Percentiles rank a stretch among this genome's conserved stretches.
Evolutionary conservation across 73 alveolate species (phyloP).

Genomic region (Effrenium voratum): DNA sequence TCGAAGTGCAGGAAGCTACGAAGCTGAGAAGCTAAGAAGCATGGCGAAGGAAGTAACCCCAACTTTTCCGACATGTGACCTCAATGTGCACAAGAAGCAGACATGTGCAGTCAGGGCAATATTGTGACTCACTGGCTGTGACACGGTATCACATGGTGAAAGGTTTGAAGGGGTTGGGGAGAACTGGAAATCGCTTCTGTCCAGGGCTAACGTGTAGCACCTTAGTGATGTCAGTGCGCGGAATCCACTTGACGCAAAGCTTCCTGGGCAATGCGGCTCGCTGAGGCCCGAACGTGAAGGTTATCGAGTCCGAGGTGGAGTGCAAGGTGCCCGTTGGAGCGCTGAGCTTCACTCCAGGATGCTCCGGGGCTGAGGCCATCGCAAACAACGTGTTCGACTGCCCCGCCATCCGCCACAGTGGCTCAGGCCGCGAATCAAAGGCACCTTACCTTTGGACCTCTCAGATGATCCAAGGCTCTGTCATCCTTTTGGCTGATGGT

Average conservation of each 20-base stretch:
- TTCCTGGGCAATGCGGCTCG: no score
- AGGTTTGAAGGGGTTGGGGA: no score
- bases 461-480: slow-evolving; percentile 22
- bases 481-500: slow-evolving; percentile 44
- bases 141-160: no score
- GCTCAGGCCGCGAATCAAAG: neutral
- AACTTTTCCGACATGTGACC: neutral
- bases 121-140: no score
- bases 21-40: neutral
- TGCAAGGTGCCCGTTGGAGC: neutral
- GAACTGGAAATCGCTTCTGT: no score
- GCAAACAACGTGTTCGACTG: slow-evolving; percentile 43
- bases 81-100: no score
- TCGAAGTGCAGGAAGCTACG: neutral
- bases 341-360: neutral
- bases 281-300: slow-evolving; percentile 58
- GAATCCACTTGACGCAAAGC: no score
- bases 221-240: no score
- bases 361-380: neutral
- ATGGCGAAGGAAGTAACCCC: no score
- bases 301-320: slow-evolving; percentile 63
- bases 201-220: no score
- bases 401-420: slow-evolving; percentile 69
- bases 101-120: no score
- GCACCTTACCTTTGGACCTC: neutral